Evolutionary conservation across 192 early-diverging fungal genomes (phyloP).

Genomic region (Chytriomyces sp.): DNA sequence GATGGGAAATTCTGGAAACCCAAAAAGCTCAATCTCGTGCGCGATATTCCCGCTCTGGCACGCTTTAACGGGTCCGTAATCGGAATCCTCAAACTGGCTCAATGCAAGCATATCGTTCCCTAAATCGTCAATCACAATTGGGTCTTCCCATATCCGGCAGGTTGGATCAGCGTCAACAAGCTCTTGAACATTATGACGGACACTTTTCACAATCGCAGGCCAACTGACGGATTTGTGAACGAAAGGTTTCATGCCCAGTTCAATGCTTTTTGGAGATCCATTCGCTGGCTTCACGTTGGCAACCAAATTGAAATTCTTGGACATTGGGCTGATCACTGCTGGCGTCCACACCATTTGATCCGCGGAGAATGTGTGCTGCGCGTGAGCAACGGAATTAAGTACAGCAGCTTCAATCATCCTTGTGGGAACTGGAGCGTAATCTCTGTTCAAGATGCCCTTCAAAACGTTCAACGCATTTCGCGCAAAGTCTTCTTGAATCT

Average conservation of each 20-base stretch:
- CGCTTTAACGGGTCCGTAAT: not conserved
- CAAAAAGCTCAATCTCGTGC: slow-evolving; percentile 4
- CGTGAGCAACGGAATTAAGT: not conserved
- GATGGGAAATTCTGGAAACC: slow-evolving; percentile 2
- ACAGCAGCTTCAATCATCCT: not conserved
- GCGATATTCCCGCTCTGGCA: not conserved
- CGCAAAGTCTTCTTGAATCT: not conserved
- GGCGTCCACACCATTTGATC: slow-evolving; percentile 1
- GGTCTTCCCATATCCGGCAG: slow-evolving; percentile 2
- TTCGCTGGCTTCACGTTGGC: not conserved
- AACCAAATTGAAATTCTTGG: not conserved
- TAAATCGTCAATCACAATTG: slow-evolving; percentile 17
- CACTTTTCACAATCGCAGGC: not conserved
- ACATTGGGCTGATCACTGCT: not conserved
- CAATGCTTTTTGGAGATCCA: not conserved
- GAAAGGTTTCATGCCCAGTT: slow-evolving; percentile 2
- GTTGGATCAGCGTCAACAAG: not conserved
- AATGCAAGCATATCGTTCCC: not conserved
- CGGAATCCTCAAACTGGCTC: slow-evolving; percentile 4
- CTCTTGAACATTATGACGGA: not conserved
- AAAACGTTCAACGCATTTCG: not conserved
- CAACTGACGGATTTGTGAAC: not conserved
- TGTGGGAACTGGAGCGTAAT: not conserved
- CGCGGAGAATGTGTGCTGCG: not conserved
- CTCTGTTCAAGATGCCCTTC: not conserved